A percentile compares a stretch with the other conserved stretches of the same genome.
phyloP scores from a whole-genome alignment of 2,329 filamentous ascomycete species.

The Hypomyces rosellus region DNA sequence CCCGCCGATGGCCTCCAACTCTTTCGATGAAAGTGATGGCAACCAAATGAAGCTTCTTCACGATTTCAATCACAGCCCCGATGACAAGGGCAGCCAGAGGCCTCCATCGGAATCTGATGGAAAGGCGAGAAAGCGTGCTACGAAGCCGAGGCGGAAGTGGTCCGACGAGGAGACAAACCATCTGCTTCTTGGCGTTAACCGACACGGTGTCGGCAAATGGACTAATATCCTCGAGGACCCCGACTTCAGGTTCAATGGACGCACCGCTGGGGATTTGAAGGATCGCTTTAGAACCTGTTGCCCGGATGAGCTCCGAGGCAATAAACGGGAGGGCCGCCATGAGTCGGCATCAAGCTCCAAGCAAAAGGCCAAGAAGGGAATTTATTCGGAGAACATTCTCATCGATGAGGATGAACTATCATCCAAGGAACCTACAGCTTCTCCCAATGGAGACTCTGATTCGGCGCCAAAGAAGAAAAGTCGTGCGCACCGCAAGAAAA shows the following conservation, averaged over 20 bases:
- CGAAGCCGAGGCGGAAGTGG: conserved; percentile 57
- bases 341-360: conserved; percentile 23
- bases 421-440: conserved; percentile 20
- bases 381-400: conserved; percentile 52
- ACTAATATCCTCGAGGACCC: conserved; percentile 57
- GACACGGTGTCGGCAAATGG: conserved; percentile 60
- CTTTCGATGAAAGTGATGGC: conserved; percentile 44
- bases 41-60: conserved; percentile 36
- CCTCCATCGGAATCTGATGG: conserved; percentile 25
- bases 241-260: conserved; percentile 54
- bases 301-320: conserved; percentile 51
- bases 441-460: conserved; percentile 25
- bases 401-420: conserved; percentile 36
- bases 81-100: conserved; percentile 18
- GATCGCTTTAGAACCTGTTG: conserved; percentile 62
- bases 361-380: conserved; percentile 39
- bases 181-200: conserved; percentile 53
- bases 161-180: conserved; percentile 59
- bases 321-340: background rate
- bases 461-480: conserved; percentile 41
- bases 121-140: conserved; percentile 45
- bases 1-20: conserved; percentile 53
- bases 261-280: conserved; percentile 57
- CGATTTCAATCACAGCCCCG: conserved; percentile 32
- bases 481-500: conserved; percentile 48